Base-by-base conservation (phyloP, 2,329 filamentous ascomycete genomes). In the Chaetomiaceae sp. region DNA sequence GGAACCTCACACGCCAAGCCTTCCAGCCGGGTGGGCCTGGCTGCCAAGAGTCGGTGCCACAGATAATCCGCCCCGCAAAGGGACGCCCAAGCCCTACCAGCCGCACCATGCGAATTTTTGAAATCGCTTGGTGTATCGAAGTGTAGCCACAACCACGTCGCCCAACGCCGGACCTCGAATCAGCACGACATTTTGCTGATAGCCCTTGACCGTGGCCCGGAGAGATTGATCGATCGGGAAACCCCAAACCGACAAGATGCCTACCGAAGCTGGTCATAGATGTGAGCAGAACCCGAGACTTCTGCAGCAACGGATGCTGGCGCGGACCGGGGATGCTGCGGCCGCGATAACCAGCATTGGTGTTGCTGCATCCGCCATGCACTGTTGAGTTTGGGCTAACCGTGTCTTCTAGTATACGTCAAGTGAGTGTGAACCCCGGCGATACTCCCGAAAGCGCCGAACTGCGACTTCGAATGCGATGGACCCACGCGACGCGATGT, bases 241-340 rank as follows among this genome's bases (percentile, higher is more conserved):
- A 53, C 34, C 39, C 27, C 44, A 53, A 58, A 53, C 51, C 58
- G 55, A 56, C 85, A 90, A 82, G 74, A 93, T 93, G 87, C 82
- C 86, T 86, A 85, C 87, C 71, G 86, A 89, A 83, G 79, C 85
- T 72, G 87, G 87, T 77, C 86, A 91, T 84, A 83, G 87, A 86
- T 79, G 87, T 92, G 77, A 87, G 87, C 87, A 62, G 17, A 59
- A 55, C 30, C 58, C 56, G 39, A 51, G 43, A 21, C 47, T 45
- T 45, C 46, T 46, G 57, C 55, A 33, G 40, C 25, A 50, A 27
- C 48, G 44, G 42, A 25, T 27, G 42, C 43, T 48, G 47, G 51
- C 56, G 46, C 31, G 39, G 41, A 34, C 41, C 38, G 17, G 38
- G 20, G 17, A 44, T 46, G 16, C 47, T 33, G 49, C 38, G 43